Evolutionary conservation across 768 basidiomycete genomes (phyloP), one percentile per base, ranked within the genome.

Genomic region (Butyriboletus loyo): DNA sequence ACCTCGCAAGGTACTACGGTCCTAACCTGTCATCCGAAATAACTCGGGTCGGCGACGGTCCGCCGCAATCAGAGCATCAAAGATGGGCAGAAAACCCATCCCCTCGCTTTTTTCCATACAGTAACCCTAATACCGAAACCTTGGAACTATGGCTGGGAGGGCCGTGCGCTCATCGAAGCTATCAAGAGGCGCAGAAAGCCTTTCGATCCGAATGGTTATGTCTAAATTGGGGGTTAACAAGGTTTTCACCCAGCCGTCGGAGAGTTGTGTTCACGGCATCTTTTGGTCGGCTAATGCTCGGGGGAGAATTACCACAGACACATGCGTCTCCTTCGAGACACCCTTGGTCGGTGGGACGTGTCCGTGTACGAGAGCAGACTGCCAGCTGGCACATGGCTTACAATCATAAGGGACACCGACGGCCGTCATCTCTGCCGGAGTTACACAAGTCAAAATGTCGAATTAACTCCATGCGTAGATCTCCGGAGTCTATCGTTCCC

Each of bases 191-290:
- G 27, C 4, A 27, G 27, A 27, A 27, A 27, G 7, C 6, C 5
- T 27, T 27, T 5, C 6, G 27, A 27, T 35, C 53, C 31, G 10
- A 27, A 10, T 14, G 15, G 37, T 31, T 35, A 45, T 54, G 50
- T 58, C 56, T 21, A 59, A 53, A 39, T 58, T 15, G 27, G 56
- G 53, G 31, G 44, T 53, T 57, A 58, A 59, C 50, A 28, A 8
- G 32, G 11, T 49, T 45, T 40, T 35, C 28, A 5, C 31, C 21
- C 31, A 13, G 19, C 8, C 42, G 28, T 40, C 54, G 55, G 53
- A 44, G 13, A n/a, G 27, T 7, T 22, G 22, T 52, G 15, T 14
- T 41, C 44, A 30, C 30, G 39, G 34, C 7, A 24, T 17, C 30
- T 49, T 27, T 42, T 13, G n/a, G 14, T 40, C 55, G 47, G 47